phyloP scores from a whole-genome alignment of 345 rosid genomes.

The Syzygium jambos region DNA sequence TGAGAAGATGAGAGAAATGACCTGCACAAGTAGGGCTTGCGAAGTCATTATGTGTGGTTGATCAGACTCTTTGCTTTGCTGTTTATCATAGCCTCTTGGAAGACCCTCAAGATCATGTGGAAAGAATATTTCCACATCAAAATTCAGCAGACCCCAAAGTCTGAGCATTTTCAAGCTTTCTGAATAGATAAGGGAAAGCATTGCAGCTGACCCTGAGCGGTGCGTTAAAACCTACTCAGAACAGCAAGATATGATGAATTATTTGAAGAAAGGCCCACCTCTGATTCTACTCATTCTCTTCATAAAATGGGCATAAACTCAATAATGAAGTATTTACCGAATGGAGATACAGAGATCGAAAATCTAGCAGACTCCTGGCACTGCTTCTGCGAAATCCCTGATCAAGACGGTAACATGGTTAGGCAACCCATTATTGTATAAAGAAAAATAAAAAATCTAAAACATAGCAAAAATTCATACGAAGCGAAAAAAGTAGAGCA shows the following conservation, averaged over 20 bases:
- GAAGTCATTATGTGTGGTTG: constrained; percentile 43
- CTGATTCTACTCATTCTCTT: background rate
- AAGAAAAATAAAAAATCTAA: background rate
- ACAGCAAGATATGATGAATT: background rate
- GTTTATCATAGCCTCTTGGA: constrained; percentile 58
- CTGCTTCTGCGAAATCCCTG: constrained; percentile 46
- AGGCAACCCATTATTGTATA: background rate
- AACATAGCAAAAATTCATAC: background rate
- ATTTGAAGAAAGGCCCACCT: background rate
- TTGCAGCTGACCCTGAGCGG: constrained; percentile 49
- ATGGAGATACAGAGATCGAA: constrained; percentile 49
- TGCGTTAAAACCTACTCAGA: constrained; percentile 51
- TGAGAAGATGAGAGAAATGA: constrained; percentile 2
- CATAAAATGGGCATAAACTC: background rate
- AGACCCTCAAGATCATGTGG: constrained; percentile 43
- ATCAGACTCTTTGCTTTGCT: constrained; percentile 51
- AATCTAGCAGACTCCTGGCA: constrained; percentile 23
- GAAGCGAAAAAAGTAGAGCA: background rate
- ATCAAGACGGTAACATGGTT: background rate
- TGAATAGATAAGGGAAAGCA: constrained; percentile 49
- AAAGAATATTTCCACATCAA: constrained; percentile 51
- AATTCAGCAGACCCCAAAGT: constrained; percentile 42
- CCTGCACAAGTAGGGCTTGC: constrained; percentile 37
- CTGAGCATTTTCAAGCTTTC: constrained; percentile 61
- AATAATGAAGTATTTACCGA: constrained; percentile 24